Evolutionary conservation across 176 grass and related monocot genomes (phyloP).

Genomic region (Musa acuminata): DNA sequence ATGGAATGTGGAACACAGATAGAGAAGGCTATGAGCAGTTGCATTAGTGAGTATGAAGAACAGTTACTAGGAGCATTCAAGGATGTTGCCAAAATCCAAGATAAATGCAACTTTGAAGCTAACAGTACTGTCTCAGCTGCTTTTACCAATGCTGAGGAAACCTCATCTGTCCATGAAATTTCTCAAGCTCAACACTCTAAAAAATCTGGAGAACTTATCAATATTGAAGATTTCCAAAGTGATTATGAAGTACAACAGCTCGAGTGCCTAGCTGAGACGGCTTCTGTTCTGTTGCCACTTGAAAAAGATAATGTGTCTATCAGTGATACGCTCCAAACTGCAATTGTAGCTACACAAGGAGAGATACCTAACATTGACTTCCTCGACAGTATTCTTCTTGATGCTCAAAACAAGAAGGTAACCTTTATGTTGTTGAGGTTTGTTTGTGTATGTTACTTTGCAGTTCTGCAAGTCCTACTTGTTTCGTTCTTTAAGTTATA

Average conservation of each 20-base stretch:
- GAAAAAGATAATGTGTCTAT: constrained; percentile 25
- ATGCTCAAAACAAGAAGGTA: constrained; percentile 56
- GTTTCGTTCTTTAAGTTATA: not conserved
- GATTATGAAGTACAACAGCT: constrained; percentile 6
- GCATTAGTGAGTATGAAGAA: not conserved
- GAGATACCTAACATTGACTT: constrained; percentile 35
- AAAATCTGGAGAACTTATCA: constrained; percentile 10
- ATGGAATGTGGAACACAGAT: not conserved
- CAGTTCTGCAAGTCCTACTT: not conserved
- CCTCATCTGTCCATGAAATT: no score
- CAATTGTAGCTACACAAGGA: constrained; percentile 22
- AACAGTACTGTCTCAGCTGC: not conserved
- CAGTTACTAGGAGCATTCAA: not conserved
- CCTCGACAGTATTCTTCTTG: constrained; percentile 43
- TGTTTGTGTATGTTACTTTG: not conserved
- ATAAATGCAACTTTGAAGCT: not conserved
- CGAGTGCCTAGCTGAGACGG: constrained; percentile 11
- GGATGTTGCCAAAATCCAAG: not conserved
- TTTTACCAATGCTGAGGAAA: not conserved
- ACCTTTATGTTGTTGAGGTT: not conserved
- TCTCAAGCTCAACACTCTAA: not conserved
- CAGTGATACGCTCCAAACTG: constrained; percentile 32
- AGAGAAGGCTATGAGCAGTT: not conserved
- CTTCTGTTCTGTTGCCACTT: constrained; percentile 12
- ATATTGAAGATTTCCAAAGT: not conserved